A percentile compares a stretch with the other conserved stretches of the same genome.
phyloP scores from a whole-genome alignment of 371 early-diverging fungal genomes.

The Nematocida sp. region DNA sequence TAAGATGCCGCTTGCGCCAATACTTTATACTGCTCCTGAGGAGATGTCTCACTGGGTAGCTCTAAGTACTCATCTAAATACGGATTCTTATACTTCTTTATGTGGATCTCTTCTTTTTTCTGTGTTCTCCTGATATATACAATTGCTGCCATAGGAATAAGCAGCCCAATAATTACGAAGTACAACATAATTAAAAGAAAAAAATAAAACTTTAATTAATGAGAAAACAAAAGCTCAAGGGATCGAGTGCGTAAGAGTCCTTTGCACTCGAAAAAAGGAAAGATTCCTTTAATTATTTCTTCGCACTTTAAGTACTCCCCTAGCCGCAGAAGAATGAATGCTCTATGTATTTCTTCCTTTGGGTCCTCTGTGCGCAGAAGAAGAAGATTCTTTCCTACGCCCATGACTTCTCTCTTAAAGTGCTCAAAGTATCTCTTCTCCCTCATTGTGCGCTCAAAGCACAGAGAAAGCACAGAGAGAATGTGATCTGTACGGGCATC shows the following conservation, averaged over 20 bases:
- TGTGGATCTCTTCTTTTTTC: not conserved
- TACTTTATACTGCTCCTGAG: slow-evolving; percentile 22
- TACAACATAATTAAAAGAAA: slow-evolving; percentile 35
- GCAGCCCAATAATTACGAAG: slow-evolving; percentile 31
- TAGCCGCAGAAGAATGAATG: slow-evolving; percentile 36
- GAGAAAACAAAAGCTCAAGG: slow-evolving; percentile 26
- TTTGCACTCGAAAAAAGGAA: slow-evolving; percentile 37
- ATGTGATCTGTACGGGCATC: slow-evolving; percentile 9
- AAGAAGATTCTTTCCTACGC: slow-evolving; percentile 36
- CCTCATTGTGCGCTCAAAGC: slow-evolving; percentile 42
- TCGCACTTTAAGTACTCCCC: slow-evolving; percentile 25
- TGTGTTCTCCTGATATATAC: slow-evolving; percentile 29
- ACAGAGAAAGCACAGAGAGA: slow-evolving; percentile 26
- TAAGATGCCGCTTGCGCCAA: slow-evolving; percentile 20
- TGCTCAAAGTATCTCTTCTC: slow-evolving; percentile 10
- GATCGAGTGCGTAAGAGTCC: slow-evolving; percentile 20
- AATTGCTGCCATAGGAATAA: slow-evolving; percentile 13
- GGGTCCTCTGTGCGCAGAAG: slow-evolving; percentile 24
- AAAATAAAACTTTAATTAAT: slow-evolving; percentile 8
- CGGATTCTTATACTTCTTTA: slow-evolving; percentile 22
- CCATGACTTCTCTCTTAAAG: slow-evolving; percentile 18
- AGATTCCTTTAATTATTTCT: slow-evolving; percentile 6
- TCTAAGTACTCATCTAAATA: slow-evolving; percentile 45
- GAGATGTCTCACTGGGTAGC: not conserved
- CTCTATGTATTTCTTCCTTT: slow-evolving; percentile 46